A percentile compares a stretch with the other conserved stretches of the same genome.
phyloP scores from a whole-genome alignment of 495 filamentous ascomycete genomes.

The Aspergillus cristatus region DNA sequence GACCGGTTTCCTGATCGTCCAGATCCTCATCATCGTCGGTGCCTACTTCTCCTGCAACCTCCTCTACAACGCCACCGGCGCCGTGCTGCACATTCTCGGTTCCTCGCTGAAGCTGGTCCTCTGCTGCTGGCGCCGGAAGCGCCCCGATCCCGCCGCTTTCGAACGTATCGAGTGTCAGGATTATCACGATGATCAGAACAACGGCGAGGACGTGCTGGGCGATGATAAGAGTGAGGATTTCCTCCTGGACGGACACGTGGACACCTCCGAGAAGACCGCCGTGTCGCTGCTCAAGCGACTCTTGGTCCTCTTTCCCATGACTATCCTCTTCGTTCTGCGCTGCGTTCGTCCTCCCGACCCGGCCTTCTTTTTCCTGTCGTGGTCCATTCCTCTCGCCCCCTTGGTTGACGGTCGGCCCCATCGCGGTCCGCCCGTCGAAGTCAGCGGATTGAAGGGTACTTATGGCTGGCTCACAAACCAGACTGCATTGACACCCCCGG shows the following conservation, averaged over 20 bases:
- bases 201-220: slow-evolving; percentile 24
- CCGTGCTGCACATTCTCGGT: slow-evolving; percentile 21
- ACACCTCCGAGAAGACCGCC: slow-evolving; percentile 1
- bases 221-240: neutral
- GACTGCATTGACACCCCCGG: slow-evolving; percentile 16
- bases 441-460: slow-evolving; percentile 11
- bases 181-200: slow-evolving; percentile 19
- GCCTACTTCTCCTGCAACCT: slow-evolving; percentile 15
- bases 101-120: slow-evolving; percentile 9
- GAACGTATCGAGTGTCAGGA: slow-evolving; percentile 23
- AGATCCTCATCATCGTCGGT: slow-evolving; percentile 13
- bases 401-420: slow-evolving; percentile 16
- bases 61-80: slow-evolving; percentile 19
- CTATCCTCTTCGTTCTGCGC: slow-evolving; percentile 16
- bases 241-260: neutral
- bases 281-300: slow-evolving; percentile 9
- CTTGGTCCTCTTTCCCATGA: slow-evolving; percentile 11
- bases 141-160: slow-evolving; percentile 22
- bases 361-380: slow-evolving; percentile 24
- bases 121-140: slow-evolving; percentile 5
- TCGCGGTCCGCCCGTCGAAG: slow-evolving; percentile 17
- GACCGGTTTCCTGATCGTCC: slow-evolving; percentile 27
- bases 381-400: slow-evolving; percentile 18
- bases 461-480: slow-evolving; percentile 15
- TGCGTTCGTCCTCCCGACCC: slow-evolving; percentile 20